phyloP scores from a whole-genome alignment of 129 eudicot genomes.

The Tagetes erecta region DNA sequence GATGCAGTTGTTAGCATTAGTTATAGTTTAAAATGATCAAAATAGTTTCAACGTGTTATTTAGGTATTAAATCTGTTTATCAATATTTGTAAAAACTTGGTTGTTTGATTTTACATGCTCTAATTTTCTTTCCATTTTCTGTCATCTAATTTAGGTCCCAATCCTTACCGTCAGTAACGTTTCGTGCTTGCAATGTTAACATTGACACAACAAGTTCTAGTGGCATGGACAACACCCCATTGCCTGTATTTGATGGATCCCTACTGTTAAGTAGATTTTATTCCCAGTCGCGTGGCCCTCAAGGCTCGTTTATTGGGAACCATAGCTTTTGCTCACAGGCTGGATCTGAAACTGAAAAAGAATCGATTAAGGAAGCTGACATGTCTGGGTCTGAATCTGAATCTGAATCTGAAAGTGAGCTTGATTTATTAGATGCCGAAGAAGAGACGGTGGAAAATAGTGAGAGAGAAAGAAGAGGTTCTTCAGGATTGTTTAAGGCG shows the following conservation, averaged over 20 bases:
- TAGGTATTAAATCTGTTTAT: not conserved
- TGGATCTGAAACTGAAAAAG: slow-evolving; percentile 39
- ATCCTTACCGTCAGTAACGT: slow-evolving; percentile 33
- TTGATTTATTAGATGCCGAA: slow-evolving; percentile 37
- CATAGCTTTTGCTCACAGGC: slow-evolving; percentile 63
- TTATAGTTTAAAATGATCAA: not conserved
- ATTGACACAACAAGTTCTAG: slow-evolving; percentile 35
- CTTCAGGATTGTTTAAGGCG: slow-evolving; percentile 41
- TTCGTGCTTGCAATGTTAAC: slow-evolving; percentile 41
- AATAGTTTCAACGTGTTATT: not conserved
- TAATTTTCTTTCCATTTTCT: not conserved
- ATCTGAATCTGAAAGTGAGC: slow-evolving; percentile 41
- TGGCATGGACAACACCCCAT: slow-evolving; percentile 27
- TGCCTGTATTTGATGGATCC: slow-evolving; percentile 18
- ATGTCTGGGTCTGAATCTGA: slow-evolving; percentile 35
- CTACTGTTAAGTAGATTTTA: slow-evolving; percentile 29
- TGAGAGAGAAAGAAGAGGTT: slow-evolving; percentile 8
- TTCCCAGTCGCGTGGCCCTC: slow-evolving; percentile 17
- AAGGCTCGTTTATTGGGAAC: slow-evolving; percentile 22
- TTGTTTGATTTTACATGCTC: not conserved
- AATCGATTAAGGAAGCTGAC: not conserved
- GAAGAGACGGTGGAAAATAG: slow-evolving; percentile 29
- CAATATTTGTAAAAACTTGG: not conserved
- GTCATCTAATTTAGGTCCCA: slow-evolving; percentile 48
- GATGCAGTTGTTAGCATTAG: not conserved